phyloP scores from a whole-genome alignment of 2,329 filamentous ascomycete genomes.

The Colletotrichum agaves region DNA sequence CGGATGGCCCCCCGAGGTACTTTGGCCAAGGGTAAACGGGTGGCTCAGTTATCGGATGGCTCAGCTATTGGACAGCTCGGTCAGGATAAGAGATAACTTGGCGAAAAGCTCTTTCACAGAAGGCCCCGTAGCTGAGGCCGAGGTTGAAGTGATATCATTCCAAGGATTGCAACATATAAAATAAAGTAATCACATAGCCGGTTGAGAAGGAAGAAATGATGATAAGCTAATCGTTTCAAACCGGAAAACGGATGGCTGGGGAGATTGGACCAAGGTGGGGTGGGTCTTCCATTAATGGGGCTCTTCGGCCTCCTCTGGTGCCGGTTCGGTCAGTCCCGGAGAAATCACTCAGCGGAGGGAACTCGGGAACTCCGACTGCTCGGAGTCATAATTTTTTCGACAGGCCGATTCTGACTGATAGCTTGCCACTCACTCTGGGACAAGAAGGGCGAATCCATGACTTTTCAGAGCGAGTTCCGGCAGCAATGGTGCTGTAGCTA shows the following conservation, averaged over 20 bases:
- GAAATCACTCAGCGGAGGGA: too few relatives aligned
- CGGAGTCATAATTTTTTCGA: too few relatives aligned
- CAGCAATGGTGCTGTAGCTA: slow-evolving; percentile 50
- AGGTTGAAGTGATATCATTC: too few relatives aligned
- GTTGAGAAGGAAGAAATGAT: background rate
- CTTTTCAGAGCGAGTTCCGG: slow-evolving; percentile 43
- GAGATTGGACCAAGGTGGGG: background rate
- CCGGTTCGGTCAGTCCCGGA: background rate
- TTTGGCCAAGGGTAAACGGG: background rate
- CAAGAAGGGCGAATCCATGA: slow-evolving; percentile 27
- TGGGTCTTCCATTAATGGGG: background rate
- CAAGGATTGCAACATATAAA: too few relatives aligned
- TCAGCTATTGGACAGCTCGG: background rate
- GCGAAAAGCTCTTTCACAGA: background rate
- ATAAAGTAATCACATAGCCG: too few relatives aligned
- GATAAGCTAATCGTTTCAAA: background rate
- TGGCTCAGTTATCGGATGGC: too few relatives aligned
- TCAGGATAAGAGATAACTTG: background rate
- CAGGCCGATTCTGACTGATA: too few relatives aligned
- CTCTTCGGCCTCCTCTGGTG: background rate
- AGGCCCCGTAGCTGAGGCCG: too few relatives aligned
- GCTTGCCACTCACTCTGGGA: too few relatives aligned
- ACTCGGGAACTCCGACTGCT: too few relatives aligned
- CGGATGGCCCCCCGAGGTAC: too few relatives aligned
- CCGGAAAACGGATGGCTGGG: background rate